Base-by-base conservation (phyloP, 495 filamentous ascomycete genomes). In the Podospora pseudopauciseta region DNA sequence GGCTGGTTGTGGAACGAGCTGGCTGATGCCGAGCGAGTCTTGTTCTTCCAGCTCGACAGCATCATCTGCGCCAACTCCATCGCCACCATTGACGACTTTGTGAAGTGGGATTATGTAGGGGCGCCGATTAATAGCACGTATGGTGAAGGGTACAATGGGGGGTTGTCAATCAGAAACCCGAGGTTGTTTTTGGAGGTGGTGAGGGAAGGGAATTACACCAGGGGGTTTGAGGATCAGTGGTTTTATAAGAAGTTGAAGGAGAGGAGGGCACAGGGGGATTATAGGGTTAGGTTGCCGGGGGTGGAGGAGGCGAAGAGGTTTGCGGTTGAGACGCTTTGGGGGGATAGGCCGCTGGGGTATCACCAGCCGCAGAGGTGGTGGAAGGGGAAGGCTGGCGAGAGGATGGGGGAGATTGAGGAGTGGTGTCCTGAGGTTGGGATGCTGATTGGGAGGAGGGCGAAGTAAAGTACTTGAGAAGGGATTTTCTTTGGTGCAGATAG, bases 31-130 rank as follows among this genome's bases (percentile, higher is more conserved):
- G 56, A 65, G 26, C 71, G 74, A 54, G 68, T 78, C 18, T 61
- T 78, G 5, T 65, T 78, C 2, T 77, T 78, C 59, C 75, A 78
- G 65, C 69, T 69, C 28, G 76, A 78, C 65, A 77, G 73, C 49
- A 74, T 78, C 68, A 55, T 78, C 26, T 59, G 56, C 56, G 56
- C 56, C 56, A 59, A 59, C 56, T 59, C 56, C 5, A 27, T 23
- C 56, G 44, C 58, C 18, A 73, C 65, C 20, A 71, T 76, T 13
- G 76, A 78, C 18, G 76, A 77, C 56, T 78, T 72, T 64, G 63
- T 77, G 27, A 65, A 68, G 3, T 78, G 74, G 63, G 75, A 77
- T 66, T 71, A 77, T 20, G 57, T 78, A 19, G 75, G 76, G 0
- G 73, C 73, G 5, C 72, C 75, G 23, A 74, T 78, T 59, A 62